phyloP scores from a whole-genome alignment of 352 stramenopile genomes.

The Phytopythium mirpurense region DNA sequence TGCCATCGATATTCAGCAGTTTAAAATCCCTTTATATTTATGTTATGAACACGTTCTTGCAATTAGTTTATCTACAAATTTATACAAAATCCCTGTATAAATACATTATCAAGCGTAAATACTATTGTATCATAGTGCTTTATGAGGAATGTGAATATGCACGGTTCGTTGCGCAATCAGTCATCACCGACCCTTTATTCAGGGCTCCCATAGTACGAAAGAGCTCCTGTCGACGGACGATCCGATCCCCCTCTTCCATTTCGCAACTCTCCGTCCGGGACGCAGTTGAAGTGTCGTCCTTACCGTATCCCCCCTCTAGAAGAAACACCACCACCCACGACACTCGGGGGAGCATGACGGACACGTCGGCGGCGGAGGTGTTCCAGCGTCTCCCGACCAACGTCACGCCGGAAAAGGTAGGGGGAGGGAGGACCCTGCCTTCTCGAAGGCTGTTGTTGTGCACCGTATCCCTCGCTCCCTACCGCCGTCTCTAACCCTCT shows the following conservation, averaged over 20 bases:
- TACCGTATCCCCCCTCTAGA: neutral
- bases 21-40: too few species aligned
- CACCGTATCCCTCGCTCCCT: neutral
- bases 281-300: slow-evolving; percentile 6
- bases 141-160: too few species aligned
- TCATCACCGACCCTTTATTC: neutral
- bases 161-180: slow-evolving; percentile 8
- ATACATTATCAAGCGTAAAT: neutral
- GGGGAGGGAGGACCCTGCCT: too few species aligned
- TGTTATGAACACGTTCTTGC: too few species aligned
- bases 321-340: too few species aligned
- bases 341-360: slow-evolving; percentile 17
- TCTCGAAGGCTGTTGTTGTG: too few species aligned
- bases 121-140: too few species aligned
- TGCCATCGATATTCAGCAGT: too few species aligned
- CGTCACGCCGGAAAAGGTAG: slow-evolving; percentile 57
- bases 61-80: too few species aligned
- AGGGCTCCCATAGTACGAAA: neutral
- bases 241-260: neutral
- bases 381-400: slow-evolving; percentile 57
- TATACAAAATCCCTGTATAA: too few species aligned
- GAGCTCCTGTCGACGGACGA: slow-evolving; percentile 4
- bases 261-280: neutral
- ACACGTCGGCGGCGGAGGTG: slow-evolving; percentile 11
- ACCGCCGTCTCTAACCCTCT: neutral